Base-by-base conservation (phyloP, 768 basidiomycete genomes). In the Mycena metata region DNA sequence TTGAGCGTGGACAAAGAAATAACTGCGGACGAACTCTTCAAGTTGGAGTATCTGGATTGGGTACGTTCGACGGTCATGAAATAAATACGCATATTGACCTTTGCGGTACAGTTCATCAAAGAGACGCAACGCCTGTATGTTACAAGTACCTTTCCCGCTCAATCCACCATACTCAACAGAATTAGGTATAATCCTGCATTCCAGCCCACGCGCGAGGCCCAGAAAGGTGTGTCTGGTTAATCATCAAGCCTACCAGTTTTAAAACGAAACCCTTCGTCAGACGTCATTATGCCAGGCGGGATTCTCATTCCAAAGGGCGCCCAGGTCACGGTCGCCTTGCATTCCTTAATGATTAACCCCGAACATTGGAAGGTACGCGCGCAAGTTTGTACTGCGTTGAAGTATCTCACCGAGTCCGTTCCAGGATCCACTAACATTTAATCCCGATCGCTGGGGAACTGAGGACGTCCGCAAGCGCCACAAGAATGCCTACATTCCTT, bases 31-130 rank as follows among this genome's bases (percentile, higher is more conserved):
- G 59, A 70, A 35, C 23, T 70, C 15, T 56, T 7, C 17, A 70
- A 66, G 45, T 47, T 70, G 2, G 69, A 70, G 49, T 70, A 70
- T n/a, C 50, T 70, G 5, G 69, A 70, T 36, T 70, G 69, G 69
- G 69, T 70, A 7, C 19, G 65, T 60, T 56, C 23, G n/a, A 13
- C 1, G 39, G 11, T 9, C 6, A 7, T 3, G 21, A 30, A 42
- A 8, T 0, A 15, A 3, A 39, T 30, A n/a, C 15, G 15, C 36
- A 43, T 11, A 21, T 13, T 12, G 1, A 15, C 23, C 26, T 9
- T 16, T 47, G 9, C 0, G 7, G 39, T 5, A 19, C 36, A 67
- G 59, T 67, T 67, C 33, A 43, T 67, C 52, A 61, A 62, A 42
- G 64, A 66, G 35, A 63, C 43, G 19, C 69, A 70, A 16, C 60